Base-by-base conservation (phyloP, 257 asterid genomes). In the Nicotiana knightiana region DNA sequence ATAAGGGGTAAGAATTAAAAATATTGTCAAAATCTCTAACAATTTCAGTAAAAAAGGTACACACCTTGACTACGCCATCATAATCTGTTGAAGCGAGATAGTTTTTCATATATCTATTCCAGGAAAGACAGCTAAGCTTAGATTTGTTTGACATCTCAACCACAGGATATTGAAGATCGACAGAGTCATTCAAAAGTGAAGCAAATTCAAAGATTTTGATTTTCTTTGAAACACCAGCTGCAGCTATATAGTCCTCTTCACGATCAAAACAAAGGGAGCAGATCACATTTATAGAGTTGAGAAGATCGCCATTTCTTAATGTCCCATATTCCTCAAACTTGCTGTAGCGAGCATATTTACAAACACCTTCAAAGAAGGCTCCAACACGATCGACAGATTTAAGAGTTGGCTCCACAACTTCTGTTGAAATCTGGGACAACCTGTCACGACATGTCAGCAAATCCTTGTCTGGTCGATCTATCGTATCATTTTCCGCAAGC, bases 41-140 rank as follows among this genome's bases (percentile, higher is more conserved):
- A 73, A 73, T 24, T 73, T 0, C n/a, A 73, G 79, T 10, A 4
- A 73, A 10, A 78, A 48, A 21, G 26, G 82, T 37, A 75, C 82
- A n/a, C 53, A 89, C 93, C 93, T 91, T 86, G 77, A 91, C 93
- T 9, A 84, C 13, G 62, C 95, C 95, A 48, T 89, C 91, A 37
- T 87, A 89, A 63, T 91, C 92, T 1, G 89, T 37, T 6, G 93
- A 90, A 53, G 86, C 93, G 76, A 91, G 61, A 84, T 89, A 86
- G 77, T 81, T 91, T 48, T 64, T 85, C 83, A 91, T 88, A 86
- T 90, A 86, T 37, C 26, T 81, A 84, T 91, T 91, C 95, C 95
- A 91, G 86, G 91, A 85, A 64, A 90, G 65, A 33, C 91, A 89
- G 67, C 91, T 91, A 26, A 91, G 66, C 87, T 83, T 89, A 2